Conservation (phyloP, 768 basidiomycete species). For the Amanita exitialis region DNA sequence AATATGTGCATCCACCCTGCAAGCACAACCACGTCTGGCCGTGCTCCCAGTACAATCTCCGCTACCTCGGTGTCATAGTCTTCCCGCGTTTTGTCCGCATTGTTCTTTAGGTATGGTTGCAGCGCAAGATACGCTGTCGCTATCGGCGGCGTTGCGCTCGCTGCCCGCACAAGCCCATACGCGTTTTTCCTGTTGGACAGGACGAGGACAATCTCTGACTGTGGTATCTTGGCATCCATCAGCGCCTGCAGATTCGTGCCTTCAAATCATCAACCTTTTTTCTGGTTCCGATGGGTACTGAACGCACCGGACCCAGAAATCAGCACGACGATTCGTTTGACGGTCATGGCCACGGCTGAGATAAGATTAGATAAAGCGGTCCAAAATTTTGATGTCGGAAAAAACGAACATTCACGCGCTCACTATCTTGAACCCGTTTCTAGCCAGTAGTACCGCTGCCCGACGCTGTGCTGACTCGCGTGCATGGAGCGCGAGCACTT, state of each 20-base stretch:
- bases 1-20: slow-evolving; percentile 99
- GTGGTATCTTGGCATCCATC: slow-evolving; percentile 78
- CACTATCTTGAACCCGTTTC: too few species aligned
- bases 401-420: too few species aligned
- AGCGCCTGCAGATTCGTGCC: slow-evolving; percentile 96
- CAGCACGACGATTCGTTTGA: slow-evolving; percentile 31
- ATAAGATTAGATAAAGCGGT: slow-evolving; percentile 6
- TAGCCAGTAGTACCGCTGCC: too few species aligned
- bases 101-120: slow-evolving; percentile 69
- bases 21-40: slow-evolving; percentile 84
- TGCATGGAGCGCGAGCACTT: too few species aligned
- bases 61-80: slow-evolving; percentile 87
- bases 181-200: slow-evolving; percentile 90
- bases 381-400: too few species aligned
- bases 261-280: slow-evolving; percentile 18
- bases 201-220: slow-evolving; percentile 67
- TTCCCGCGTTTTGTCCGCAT: slow-evolving; percentile 61
- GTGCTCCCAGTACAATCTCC: slow-evolving; percentile 43
- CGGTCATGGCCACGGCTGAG: slow-evolving; percentile 11
- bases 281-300: neutral
- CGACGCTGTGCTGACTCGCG: too few species aligned
- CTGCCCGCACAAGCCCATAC: slow-evolving; percentile 79
- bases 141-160: slow-evolving; percentile 61
- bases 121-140: slow-evolving; percentile 77
- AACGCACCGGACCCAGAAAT: slow-evolving; percentile 42